These are phyloP conservation scores for Cladorrhinum sp. DNA, from an alignment of 2,329 filamentous ascomycete genomes.

Conservation along the genomic window DNA sequence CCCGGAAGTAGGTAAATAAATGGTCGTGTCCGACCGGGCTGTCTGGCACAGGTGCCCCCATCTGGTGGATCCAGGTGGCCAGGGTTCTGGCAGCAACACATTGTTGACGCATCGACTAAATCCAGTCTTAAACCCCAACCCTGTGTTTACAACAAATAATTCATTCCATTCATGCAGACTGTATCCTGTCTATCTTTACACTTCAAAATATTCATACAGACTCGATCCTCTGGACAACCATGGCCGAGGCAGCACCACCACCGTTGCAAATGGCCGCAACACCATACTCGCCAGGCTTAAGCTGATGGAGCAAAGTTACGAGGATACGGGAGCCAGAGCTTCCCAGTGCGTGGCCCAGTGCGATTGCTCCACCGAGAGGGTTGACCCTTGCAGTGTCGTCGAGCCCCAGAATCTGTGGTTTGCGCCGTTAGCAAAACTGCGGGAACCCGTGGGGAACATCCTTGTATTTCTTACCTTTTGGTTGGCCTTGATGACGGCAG, in stretches of 20 bases:
- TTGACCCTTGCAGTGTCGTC: constrained; percentile 73
- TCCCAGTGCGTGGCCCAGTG: constrained; percentile 85
- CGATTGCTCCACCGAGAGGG: constrained; percentile 85
- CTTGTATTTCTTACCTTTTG: constrained; percentile 59
- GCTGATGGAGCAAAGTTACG: constrained; percentile 84
- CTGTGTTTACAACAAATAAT: not conserved
- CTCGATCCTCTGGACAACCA: constrained; percentile 84
- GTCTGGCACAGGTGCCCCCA: too few relatives aligned
- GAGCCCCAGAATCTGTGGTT: constrained; percentile 70
- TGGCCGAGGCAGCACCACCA: constrained; percentile 83
- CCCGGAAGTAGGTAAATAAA: not conserved
- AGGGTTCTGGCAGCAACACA: too few relatives aligned
- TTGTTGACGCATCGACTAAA: not conserved
- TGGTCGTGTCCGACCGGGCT: too few relatives aligned
- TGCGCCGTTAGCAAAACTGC: constrained; percentile 15
- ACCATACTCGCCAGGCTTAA: constrained; percentile 89
- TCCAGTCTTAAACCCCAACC: constrained; percentile 5
- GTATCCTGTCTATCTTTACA: not conserved
- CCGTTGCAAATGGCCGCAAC: constrained; percentile 97
- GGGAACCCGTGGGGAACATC: not conserved
- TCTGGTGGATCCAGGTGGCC: too few relatives aligned
- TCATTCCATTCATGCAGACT: not conserved
- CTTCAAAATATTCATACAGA: constrained; percentile 39
- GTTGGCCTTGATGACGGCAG: constrained; percentile 91
- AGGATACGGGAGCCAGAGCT: constrained; percentile 92